phyloP scores from a whole-genome alignment of 192 early-diverging fungal genomes.

The Gorgonomyces haynaldii region DNA sequence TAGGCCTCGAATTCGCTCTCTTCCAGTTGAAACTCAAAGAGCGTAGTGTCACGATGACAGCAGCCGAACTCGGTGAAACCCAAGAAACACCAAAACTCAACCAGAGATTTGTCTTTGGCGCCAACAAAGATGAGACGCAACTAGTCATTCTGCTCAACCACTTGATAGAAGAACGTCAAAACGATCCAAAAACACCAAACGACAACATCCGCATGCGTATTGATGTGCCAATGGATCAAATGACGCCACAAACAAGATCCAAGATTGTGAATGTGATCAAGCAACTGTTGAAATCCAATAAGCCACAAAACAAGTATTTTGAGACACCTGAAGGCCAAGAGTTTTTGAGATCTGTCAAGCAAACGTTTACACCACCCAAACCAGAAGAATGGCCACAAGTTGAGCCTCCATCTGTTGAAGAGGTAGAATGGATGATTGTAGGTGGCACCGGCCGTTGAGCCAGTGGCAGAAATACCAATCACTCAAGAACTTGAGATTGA shows the following conservation, averaged over 20 bases:
- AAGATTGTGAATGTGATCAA: neutral
- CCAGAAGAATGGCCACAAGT: neutral
- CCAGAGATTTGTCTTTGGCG: neutral
- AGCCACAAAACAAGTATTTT: constrained; percentile 21
- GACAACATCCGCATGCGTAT: neutral
- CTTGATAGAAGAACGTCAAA: neutral
- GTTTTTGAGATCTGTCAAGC: neutral
- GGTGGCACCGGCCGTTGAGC: too few relatives aligned
- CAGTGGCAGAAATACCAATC: too few relatives aligned
- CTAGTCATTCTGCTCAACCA: constrained; percentile 2
- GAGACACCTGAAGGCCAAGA: constrained; percentile 13
- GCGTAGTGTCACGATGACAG: neutral
- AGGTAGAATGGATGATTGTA: too few relatives aligned
- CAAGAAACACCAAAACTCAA: neutral
- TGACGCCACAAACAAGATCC: neutral
- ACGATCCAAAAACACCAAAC: neutral
- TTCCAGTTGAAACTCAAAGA: neutral
- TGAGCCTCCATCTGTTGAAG: neutral
- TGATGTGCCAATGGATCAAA: neutral
- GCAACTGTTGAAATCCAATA: neutral
- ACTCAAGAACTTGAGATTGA: neutral
- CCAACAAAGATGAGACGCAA: constrained; percentile 3
- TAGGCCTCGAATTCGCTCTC: neutral
- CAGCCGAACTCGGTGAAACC: constrained; percentile 4
- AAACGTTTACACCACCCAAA: neutral